A percentile compares a stretch with the other conserved stretches of the same genome.
phyloP scores from a whole-genome alignment of 2,329 filamentous ascomycete species.

The Ophiosphaerella narmari region DNA sequence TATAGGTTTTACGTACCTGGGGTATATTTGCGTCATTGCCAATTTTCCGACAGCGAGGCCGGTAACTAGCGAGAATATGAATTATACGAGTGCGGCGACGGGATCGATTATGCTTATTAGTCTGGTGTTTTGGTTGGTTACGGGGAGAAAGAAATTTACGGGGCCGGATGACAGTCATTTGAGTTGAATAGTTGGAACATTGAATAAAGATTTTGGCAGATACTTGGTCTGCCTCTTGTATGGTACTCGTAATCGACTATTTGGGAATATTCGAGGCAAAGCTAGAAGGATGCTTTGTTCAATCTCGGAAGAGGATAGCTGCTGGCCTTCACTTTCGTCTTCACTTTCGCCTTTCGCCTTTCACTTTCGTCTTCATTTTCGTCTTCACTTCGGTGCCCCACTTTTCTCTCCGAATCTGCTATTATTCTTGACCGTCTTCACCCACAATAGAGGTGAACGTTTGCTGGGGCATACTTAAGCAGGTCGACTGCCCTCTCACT shows the following conservation, averaged over 20 bases:
- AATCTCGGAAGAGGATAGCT: too few species aligned
- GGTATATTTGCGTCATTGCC: conserved; percentile 61
- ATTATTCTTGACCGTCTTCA: neutral
- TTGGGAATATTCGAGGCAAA: too few species aligned
- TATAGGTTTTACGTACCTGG: conserved; percentile 57
- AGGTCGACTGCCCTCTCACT: neutral
- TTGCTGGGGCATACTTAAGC: neutral
- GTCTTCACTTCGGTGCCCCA: neutral
- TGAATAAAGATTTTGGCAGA: too few species aligned
- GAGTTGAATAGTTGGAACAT: neutral
- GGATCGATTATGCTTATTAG: conserved; percentile 59
- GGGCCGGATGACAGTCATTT: conserved; percentile 48
- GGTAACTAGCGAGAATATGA: conserved; percentile 61
- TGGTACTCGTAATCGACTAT: too few species aligned
- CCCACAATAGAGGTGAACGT: neutral
- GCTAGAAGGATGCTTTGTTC: neutral
- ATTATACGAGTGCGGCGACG: conserved; percentile 62
- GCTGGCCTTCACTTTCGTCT: neutral
- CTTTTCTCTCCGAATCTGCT: neutral
- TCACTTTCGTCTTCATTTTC: neutral
- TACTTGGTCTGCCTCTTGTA: too few species aligned
- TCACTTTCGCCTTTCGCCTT: neutral
- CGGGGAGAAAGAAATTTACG: conserved; percentile 56
- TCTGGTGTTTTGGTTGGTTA: conserved; percentile 57
- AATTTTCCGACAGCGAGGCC: conserved; percentile 60